Evolutionary conservation across 768 basidiomycete species (phyloP).

Genomic region (Royoungia palumana): DNA sequence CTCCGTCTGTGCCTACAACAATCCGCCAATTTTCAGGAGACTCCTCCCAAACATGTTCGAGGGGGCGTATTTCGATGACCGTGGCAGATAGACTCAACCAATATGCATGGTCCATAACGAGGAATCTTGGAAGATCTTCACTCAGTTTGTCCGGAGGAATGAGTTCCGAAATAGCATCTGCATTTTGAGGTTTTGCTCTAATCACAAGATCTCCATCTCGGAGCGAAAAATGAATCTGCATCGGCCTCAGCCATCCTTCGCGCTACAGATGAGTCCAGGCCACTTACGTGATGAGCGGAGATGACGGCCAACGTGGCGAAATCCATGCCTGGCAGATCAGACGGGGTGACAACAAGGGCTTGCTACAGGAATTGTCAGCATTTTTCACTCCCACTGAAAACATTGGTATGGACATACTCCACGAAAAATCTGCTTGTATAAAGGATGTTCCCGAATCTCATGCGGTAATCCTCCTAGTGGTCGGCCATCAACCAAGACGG

Average conservation of each 20-base stretch:
- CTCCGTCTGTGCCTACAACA: too few species aligned
- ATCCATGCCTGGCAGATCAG: slow-evolving; percentile 13
- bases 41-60: slow-evolving; percentile 6
- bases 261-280: too few species aligned
- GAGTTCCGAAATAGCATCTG: not conserved
- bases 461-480: slow-evolving; percentile 15
- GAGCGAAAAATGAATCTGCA: slow-evolving; percentile 17
- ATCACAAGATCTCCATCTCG: slow-evolving; percentile 4
- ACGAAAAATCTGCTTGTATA: slow-evolving; percentile 8
- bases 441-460: slow-evolving; percentile 1
- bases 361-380: slow-evolving; percentile 2
- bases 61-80: slow-evolving; percentile 19
- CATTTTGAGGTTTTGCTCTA: not conserved
- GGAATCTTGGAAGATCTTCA: slow-evolving; percentile 14
- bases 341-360: slow-evolving; percentile 1
- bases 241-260: not conserved
- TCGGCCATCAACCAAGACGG: slow-evolving; percentile 39
- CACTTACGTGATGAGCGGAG: slow-evolving; percentile 8
- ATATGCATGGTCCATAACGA: slow-evolving; percentile 14
- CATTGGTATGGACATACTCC: not conserved
- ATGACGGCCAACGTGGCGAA: slow-evolving; percentile 9
- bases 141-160: slow-evolving; percentile 11
- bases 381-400: not conserved
- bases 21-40: slow-evolving; percentile 18
- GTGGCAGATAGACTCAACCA: slow-evolving; percentile 15